Evolutionary conservation across 768 basidiomycete genomes (phyloP).

Genomic region (Imleria badia): DNA sequence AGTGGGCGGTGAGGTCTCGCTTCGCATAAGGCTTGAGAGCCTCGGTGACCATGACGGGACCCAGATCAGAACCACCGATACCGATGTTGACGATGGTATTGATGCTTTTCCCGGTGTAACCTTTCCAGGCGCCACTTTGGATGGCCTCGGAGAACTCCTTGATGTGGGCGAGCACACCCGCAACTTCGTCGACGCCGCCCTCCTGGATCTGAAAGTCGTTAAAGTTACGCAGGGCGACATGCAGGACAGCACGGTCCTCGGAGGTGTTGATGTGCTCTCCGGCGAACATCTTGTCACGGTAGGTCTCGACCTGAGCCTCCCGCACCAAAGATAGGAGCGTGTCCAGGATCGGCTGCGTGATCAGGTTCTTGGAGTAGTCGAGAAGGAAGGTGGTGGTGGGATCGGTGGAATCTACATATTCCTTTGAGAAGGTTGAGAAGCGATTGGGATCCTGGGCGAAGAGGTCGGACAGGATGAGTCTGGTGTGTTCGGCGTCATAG

Average conservation of each 20-base stretch:
- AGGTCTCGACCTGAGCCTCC: constrained; percentile 83
- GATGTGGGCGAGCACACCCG: constrained; percentile 84
- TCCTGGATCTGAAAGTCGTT: constrained; percentile 81
- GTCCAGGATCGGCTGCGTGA: constrained; percentile 80
- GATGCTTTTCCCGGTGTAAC: constrained; percentile 96
- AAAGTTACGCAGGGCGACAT: constrained; percentile 84
- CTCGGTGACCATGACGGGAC: constrained; percentile 99
- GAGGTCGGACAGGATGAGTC: constrained; percentile 87
- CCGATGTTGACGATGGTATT: constrained; percentile 97
- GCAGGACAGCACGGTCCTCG: constrained; percentile 95
- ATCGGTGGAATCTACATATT: constrained; percentile 67
- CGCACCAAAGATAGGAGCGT: constrained; percentile 76
- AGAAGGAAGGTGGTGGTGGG: constrained; percentile 80
- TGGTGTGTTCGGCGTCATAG: constrained; percentile 68
- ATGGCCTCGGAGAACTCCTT: constrained; percentile 84
- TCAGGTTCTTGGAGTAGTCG: constrained; percentile 96
- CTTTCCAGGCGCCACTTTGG: constrained; percentile 88
- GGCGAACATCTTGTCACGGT: constrained; percentile 90
- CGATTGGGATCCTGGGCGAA: constrained; percentile 86
- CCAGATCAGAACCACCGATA: constrained; percentile 97
- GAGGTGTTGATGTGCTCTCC: constrained; percentile 99
- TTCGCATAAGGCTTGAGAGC: constrained; percentile 92
- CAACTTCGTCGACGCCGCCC: constrained; percentile 79
- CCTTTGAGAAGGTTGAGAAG: constrained; percentile 80
- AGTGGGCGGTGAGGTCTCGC: constrained; percentile 81